Evolutionary conservation across 2,329 filamentous ascomycete genomes (phyloP), one percentile per base, ranked within the genome.

Genomic region (Apiospora aurea): DNA sequence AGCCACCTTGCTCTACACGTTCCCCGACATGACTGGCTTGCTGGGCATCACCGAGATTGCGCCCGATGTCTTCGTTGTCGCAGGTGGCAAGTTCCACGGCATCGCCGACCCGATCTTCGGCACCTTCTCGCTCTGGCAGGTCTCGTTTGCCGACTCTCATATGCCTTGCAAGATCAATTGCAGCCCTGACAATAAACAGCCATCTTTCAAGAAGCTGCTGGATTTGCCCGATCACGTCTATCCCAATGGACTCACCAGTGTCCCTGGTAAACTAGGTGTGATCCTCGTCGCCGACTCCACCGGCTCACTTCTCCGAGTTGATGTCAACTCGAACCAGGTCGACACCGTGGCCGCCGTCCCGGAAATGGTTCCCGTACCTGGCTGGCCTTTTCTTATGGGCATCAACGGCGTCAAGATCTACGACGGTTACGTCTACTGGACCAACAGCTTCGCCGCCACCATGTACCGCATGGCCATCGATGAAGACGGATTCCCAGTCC

Each of bases 21-120:
- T 82, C 70, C 72, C 77, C 16, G 6, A 38, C n/a, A 75, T 72
- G 43, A 75, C 75, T 29, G 74, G 75, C 11, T 71, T 78, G 5
- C 57, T 74, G 14, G 81, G 80, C 44, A 81, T 81, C 68, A 75
- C 77, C 11, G 79, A 82, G 73, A 71, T 76, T 13, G 68, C 49
- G 4, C 75, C 71, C 3, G 75, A 76, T 49, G 71, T 71, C 6
- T 77, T 77, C 51, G 72, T 74, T 34, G 71, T 78, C 18, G 72
- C 72, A 10, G 73, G 72, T 3, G 74, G 71, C 46, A 66, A 70
- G 51, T 73, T 71, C 64, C 47, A 53, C 18, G 64, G 51, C 49
- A 68, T 61, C 2, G 70, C 70, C 29, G 71, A 47, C 3, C 70
- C 71, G 14, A 64, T 73, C 3, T 70, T 71, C 10, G 73, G 72